phyloP scores from a whole-genome alignment of 2,329 filamentous ascomycete genomes.

The Exophiala dermatitidis region DNA sequence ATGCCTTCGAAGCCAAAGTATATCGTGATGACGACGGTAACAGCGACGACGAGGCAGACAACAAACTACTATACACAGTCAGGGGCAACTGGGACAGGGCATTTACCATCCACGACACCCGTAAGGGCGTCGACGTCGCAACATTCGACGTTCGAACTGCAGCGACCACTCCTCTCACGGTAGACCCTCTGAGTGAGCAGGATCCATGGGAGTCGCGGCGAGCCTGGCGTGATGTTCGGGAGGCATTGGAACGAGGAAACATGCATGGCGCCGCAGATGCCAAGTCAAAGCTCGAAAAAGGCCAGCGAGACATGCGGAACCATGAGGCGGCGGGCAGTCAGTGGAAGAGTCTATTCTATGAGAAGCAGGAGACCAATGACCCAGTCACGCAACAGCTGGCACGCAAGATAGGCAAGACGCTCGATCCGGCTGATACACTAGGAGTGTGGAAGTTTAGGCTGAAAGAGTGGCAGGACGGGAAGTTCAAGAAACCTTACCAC shows the following conservation, averaged over 20 bases:
- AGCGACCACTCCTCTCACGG: conserved; percentile 58
- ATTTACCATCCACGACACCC: conserved; percentile 69
- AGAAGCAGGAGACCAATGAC: not conserved
- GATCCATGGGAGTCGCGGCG: conserved; percentile 80
- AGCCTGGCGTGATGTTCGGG: conserved; percentile 80
- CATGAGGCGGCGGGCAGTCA: conserved; percentile 65
- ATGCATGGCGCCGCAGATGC: conserved; percentile 72
- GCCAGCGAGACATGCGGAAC: conserved; percentile 69
- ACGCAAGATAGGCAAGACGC: conserved; percentile 1
- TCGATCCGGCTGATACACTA: conserved; percentile 10
- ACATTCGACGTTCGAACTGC: conserved; percentile 54
- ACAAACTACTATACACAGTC: conserved; percentile 19
- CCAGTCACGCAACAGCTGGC: conserved; percentile 6
- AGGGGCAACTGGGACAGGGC: conserved; percentile 42
- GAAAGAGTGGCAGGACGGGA: conserved; percentile 11
- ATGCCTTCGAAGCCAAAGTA: conserved; percentile 21
- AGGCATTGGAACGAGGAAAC: conserved; percentile 71
- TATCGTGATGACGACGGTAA: conserved; percentile 15
- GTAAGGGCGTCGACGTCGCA: conserved; percentile 46
- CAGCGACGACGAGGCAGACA: conserved; percentile 4
- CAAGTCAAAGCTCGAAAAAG: conserved; percentile 84
- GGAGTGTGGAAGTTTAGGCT: conserved; percentile 17
- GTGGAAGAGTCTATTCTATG: conserved; percentile 83
- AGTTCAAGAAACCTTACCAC: conserved; percentile 17
- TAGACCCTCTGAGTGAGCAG: conserved; percentile 69